Evolutionary conservation across 1,284 basidiomycete species (phyloP), one percentile per base, ranked within the genome.

Genomic region (Marasmius tenuissimus): DNA sequence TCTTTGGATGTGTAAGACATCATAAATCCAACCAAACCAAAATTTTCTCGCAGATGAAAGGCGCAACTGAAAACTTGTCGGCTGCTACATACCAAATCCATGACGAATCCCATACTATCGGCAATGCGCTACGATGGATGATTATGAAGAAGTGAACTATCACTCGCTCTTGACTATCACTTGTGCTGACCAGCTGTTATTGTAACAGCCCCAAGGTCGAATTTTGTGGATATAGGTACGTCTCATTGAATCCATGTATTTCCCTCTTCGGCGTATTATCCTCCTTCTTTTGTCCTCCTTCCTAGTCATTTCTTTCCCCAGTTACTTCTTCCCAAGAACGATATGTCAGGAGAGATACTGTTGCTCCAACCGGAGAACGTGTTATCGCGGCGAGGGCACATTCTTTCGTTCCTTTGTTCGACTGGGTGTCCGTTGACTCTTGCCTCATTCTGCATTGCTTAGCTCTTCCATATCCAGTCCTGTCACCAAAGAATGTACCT

Each of bases 141-240:
- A 77, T 98, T 64, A 98, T 98, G 97, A 98, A 98, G 79, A 97
- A 99, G 97, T 98, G 72, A 45, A 72, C 50, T 14, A 47, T 33
- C 16, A 14, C 55, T 33, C 59, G n/a, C 27, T 27, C 27, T 27
- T 27, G n/a, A 56, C 53, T 50, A 54, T 57, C 10, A 54, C 20
- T 54, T 8, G 20, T n/a, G 20, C 50, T 16, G n/a, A 54, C 56
- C 16, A 12, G 16, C 12, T 33, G 40, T 22, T 54, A 33, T 27
- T 60, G 50, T 59, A 57, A 34, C 65, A 98, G 97, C 73, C 93
- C 97, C n/a, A 94, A 95, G 69, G 97, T 98, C 61, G 95, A 98
- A 77, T 98, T 98, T 75, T 99, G 97, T 74, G 97, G 97, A 37
- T 99, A 99, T 82, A 95, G 92, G 93, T 92, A 67, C 78, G 81